phyloP scores from a whole-genome alignment of 805 yeast genomes.

The Candida golubevii region DNA sequence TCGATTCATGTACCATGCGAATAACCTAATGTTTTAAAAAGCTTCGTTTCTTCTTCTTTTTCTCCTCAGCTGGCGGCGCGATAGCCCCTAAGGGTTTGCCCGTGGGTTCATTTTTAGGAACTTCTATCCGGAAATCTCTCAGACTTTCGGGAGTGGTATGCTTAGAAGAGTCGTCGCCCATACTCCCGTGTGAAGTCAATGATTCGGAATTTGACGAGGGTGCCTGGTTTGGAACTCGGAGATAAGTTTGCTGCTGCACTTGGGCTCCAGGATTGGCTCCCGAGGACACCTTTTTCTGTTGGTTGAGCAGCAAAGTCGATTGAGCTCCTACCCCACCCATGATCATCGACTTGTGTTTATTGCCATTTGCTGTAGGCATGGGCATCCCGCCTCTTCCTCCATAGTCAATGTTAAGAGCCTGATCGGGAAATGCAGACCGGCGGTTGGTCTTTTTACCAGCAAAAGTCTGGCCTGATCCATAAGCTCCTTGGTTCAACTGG shows the following conservation, averaged over 20 bases:
- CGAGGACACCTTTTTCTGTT: conserved; percentile 14
- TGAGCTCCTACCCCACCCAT: conserved; percentile 14
- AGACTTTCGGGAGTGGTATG: conserved; percentile 18
- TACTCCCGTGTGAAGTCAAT: conserved; percentile 21
- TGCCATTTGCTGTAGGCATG: conserved; percentile 22
- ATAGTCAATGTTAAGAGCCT: conserved; percentile 35
- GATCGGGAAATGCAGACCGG: conserved; percentile 32
- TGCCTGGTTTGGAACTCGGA: conserved; percentile 8
- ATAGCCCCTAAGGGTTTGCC: conserved; percentile 31
- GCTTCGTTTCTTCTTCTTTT: conserved; percentile 30
- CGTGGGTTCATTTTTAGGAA: conserved; percentile 15
- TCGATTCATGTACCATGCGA: too few relatives aligned
- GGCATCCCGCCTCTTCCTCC: conserved; percentile 50
- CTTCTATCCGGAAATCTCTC: conserved; percentile 17
- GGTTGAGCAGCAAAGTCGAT: conserved; percentile 16
- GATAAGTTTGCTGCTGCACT: conserved; percentile 1
- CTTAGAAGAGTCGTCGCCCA: conserved; percentile 22
- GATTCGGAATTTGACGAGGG: conserved; percentile 16
- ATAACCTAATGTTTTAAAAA: conserved; percentile 14
- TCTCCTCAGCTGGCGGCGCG: conserved; percentile 16
- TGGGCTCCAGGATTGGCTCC: background rate
- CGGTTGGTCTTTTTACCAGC: conserved; percentile 30
- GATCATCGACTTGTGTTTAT: conserved; percentile 16
- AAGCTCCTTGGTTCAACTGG: conserved; percentile 3
- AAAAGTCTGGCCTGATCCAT: conserved; percentile 1